Evolutionary conservation across 768 basidiomycete species (phyloP).

Genomic region (Lactarius indigo): DNA sequence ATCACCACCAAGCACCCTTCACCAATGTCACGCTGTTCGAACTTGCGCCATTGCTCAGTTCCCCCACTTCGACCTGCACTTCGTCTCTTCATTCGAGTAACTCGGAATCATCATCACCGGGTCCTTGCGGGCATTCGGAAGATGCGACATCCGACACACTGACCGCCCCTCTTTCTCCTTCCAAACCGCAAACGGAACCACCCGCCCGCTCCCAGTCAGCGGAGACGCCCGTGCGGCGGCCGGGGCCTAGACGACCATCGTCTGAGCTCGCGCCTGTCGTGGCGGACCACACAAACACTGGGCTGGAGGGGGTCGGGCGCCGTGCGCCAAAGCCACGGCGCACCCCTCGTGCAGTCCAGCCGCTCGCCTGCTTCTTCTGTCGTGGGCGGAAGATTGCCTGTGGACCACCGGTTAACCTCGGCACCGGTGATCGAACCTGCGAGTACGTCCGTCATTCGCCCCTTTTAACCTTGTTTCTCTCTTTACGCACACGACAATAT

Average conservation of each 20-base stretch:
- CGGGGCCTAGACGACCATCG: not conserved
- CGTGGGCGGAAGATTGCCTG: conserved; percentile 23
- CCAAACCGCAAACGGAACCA: not conserved
- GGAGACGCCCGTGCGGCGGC: conserved; percentile 2
- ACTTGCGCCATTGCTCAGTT: not conserved
- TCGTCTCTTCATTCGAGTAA: conserved; percentile 7
- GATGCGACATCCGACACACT: not conserved
- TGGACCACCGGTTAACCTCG: conserved; percentile 7
- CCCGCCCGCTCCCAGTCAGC: not conserved
- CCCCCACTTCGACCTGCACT: conserved; percentile 4
- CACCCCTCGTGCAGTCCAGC: conserved; percentile 16
- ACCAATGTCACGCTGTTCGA: not conserved
- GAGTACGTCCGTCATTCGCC: conserved; percentile 12
- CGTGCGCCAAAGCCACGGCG: conserved; percentile 22
- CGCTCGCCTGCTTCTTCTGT: conserved; percentile 23
- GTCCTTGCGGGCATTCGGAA: not conserved
- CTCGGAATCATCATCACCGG: not conserved
- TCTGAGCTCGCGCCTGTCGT: not conserved
- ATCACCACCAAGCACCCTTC: not conserved
- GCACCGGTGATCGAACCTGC: conserved; percentile 16
- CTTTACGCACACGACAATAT: not conserved
- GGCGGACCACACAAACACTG: not conserved
- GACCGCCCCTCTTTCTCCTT: not conserved
- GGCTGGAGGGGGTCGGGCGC: conserved; percentile 3
- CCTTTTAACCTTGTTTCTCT: not conserved